Evolutionary conservation across 306 rosid species (phyloP).

Genomic region (Arachis stenosperma): DNA sequence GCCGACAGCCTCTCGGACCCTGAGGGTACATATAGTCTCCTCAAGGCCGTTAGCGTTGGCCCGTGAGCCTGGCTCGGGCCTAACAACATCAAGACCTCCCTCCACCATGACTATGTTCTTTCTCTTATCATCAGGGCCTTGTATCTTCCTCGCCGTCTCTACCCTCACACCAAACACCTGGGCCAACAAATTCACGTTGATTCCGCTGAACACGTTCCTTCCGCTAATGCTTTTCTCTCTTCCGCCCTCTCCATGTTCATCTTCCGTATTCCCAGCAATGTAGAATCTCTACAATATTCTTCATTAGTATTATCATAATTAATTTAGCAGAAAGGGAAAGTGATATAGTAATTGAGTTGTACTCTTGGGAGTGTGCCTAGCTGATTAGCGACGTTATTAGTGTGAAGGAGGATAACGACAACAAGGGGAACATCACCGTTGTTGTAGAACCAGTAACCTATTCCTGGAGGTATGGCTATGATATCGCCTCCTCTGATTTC

Average conservation of each 20-base stretch:
- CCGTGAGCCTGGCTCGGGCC: neutral
- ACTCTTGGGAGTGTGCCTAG: conserved; percentile 39
- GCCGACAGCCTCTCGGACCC: conserved; percentile 27
- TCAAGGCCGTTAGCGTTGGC: neutral
- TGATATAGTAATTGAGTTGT: neutral
- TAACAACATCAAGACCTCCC: neutral
- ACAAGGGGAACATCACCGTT: conserved; percentile 26
- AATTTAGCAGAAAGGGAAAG: too few relatives aligned
- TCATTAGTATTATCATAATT: too few relatives aligned
- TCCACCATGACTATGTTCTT: conserved; percentile 5
- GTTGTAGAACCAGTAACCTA: conserved; percentile 43
- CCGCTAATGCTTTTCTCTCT: neutral
- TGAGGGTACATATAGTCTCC: conserved; percentile 25
- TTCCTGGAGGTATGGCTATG: conserved; percentile 36
- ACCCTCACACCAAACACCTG: neutral
- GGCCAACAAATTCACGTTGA: conserved; percentile 8
- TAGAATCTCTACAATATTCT: conserved; percentile 36
- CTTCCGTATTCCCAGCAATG: conserved; percentile 39
- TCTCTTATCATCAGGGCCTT: too few relatives aligned
- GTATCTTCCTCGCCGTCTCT: too few relatives aligned
- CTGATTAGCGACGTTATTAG: conserved; percentile 15
- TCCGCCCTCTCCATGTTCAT: neutral
- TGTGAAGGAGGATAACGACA: conserved; percentile 33
- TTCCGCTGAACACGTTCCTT: conserved; percentile 35
- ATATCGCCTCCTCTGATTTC: conserved; percentile 31